Percentiles rank a stretch among this genome's conserved stretches.
Evolutionary conservation across 768 basidiomycete species (phyloP).

Genomic region (Leccinum aurantiacum): DNA sequence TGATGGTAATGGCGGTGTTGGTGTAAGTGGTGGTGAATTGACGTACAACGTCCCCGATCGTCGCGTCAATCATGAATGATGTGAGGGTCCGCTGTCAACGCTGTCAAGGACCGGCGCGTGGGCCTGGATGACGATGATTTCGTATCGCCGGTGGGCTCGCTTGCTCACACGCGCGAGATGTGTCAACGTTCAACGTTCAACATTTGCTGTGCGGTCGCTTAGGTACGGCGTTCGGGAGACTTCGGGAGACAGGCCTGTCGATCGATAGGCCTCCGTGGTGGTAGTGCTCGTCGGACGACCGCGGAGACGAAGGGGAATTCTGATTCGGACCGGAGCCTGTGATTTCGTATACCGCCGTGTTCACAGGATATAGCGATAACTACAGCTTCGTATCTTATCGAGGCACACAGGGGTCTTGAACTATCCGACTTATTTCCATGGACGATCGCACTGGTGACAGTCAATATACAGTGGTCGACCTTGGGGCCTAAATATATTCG

Average conservation of each 20-base stretch:
- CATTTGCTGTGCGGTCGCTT: not conserved
- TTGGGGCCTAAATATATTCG: conserved; percentile 3
- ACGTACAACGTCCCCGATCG: not conserved
- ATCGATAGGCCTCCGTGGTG: not conserved
- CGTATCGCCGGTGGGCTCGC: not conserved
- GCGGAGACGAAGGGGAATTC: not conserved
- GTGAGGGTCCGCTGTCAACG: not conserved
- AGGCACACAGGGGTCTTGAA: not conserved
- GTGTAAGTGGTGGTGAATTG: not conserved
- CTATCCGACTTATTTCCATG: not conserved
- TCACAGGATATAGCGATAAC: too few relatives aligned
- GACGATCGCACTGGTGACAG: not conserved
- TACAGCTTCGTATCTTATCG: not conserved
- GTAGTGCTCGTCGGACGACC: not conserved
- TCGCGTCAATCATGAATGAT: not conserved
- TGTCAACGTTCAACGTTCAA: not conserved
- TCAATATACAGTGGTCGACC: not conserved
- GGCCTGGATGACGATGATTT: not conserved
- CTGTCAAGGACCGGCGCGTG: not conserved
- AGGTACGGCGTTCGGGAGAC: not conserved
- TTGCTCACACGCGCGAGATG: not conserved
- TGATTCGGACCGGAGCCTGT: not conserved
- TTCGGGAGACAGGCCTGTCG: not conserved
- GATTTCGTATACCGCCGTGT: not conserved
- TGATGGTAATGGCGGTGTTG: not conserved